A percentile compares a stretch with the other conserved stretches of the same genome.
Conservation (phyloP, 1,139 yeast genomes). For the Kluyveromyces marxianus region DNA sequence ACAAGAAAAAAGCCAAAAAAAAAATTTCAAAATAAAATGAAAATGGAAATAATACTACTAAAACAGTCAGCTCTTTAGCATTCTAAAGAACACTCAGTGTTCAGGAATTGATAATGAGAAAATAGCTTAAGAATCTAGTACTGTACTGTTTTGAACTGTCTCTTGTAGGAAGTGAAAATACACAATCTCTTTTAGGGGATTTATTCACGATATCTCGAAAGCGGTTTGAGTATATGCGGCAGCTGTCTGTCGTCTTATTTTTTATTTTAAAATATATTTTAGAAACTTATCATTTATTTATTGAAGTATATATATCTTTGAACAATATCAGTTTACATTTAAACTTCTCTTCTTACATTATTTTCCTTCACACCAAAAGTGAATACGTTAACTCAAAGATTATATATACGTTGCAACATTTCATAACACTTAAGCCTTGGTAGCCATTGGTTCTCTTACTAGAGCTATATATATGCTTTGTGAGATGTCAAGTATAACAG, state of each 20-base stretch:
- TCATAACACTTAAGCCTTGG: neutral
- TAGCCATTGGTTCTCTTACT: no score
- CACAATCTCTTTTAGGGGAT: no score
- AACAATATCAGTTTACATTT: conserved; percentile 1
- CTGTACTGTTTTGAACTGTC: no score
- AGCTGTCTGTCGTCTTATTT: neutral
- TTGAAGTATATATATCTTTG: conserved; percentile 4
- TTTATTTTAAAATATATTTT: neutral
- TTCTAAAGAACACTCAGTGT: neutral
- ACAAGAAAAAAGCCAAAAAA: neutral
- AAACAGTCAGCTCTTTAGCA: neutral
- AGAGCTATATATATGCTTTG: no score
- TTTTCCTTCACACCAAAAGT: no score
- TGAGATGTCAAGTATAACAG: no score
- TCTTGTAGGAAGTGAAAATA: no score
- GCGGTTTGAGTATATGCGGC: neutral
- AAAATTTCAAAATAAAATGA: neutral
- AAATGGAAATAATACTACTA: neutral
- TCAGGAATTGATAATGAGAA: neutral
- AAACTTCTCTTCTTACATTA: neutral
- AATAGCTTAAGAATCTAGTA: no score
- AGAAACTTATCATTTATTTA: conserved; percentile 4
- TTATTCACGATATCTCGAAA: neutral
- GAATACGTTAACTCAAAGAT: no score
- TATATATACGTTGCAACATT: neutral